Evolutionary conservation across 2,329 filamentous ascomycete species (phyloP), one percentile per base, ranked within the genome.

Genomic region (Beauveria bassiana): DNA sequence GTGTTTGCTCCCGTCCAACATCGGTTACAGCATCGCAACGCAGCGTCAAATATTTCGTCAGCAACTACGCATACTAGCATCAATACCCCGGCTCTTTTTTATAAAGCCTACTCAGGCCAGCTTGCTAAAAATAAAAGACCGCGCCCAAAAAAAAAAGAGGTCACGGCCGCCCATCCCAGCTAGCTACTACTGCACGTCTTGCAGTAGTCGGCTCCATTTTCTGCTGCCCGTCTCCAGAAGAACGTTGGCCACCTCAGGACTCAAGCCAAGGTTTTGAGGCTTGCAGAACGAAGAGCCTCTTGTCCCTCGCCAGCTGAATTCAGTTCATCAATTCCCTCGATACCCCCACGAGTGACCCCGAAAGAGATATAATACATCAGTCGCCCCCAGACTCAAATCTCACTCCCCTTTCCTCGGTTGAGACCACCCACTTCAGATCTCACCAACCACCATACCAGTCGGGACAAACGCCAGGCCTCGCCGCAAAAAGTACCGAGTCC

Each of bases 401-500:
- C n/a, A 9, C 12, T 47, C 22, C 6, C 6, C 45, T 24, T 47
- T 16, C 22, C 45, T 26, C 22, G 12, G 22, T 18, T 18, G 16
- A 20, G 18, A 24, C 20, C 45, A 24, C 45, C 45, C 22, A 14
- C 43, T 45, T 9, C 28, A 54, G 24, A 28, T 56, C 54, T 38
- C 54, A 57, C 28, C 54, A 47, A 18, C 38, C 52, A 43, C 49
- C 18, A 3, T 12, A 43, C 22, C 18, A 54, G 22, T 20, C 38
- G 54, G 54, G 54, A 49, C 54, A 38, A 49, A 47, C 28, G 20
- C 28, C 54, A 28, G 53, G n/a, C 10, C 31, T 28, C 24, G n/a
- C 28, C 4, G 24, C 42, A 14, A 56, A 47, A 45, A 59, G 56
- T 52, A 59, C 56, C 56, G 56, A 59, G 34, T 59, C 34, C 22